Base-by-base conservation (phyloP, 2,329 filamentous ascomycete species). In the Leptographium lundbergii region DNA sequence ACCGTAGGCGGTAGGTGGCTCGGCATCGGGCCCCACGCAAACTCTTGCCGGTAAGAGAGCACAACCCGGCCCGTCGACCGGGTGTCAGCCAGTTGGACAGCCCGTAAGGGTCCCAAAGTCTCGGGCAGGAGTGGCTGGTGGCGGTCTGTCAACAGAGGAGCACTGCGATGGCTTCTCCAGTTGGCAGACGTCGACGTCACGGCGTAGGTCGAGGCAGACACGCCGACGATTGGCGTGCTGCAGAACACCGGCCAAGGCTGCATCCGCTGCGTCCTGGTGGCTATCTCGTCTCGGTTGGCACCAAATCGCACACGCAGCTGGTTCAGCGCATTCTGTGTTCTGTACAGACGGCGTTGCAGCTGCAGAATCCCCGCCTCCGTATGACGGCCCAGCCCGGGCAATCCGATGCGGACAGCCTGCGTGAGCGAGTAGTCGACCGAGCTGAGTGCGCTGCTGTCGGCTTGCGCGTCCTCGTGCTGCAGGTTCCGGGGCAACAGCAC, bases 141-240 rank as follows among this genome's bases (percentile, higher is more conserved):
- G 36, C 68, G 70, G 62, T 74, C 72, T 1, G 66, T 65, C 29
- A 72, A 61, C 1, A 73, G 65, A 7, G 58, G 34, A 11, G 56
- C 54, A 11, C 52, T 51, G 10, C 60, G 60, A 1, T 39, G 13
- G 25, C 25, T 56, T 5, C 54, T 24, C 14, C 11, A 6, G 11
- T 24, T 7, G 54, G 54, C 54, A 22, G 39, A 45, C 17, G 29
- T 32, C 13, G 48, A 47, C 14, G 69, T 61, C 6, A 69, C 62
- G 0, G 74, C 74, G 47, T 77, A 76, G 0, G 73, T 66, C 0
- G 73, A 73, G 2, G 69, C 72, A 1, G 71, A 69, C 17, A 77
- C 60, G 1, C 70, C 73, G 11, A 77, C 54, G 7, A 69, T 69
- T 4, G 75, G 74, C 17, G 63, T 61, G 2, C 63, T 51, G 34